Conservation (phyloP, 371 early-diverging fungal genomes). For the Mortierella sp. region DNA sequence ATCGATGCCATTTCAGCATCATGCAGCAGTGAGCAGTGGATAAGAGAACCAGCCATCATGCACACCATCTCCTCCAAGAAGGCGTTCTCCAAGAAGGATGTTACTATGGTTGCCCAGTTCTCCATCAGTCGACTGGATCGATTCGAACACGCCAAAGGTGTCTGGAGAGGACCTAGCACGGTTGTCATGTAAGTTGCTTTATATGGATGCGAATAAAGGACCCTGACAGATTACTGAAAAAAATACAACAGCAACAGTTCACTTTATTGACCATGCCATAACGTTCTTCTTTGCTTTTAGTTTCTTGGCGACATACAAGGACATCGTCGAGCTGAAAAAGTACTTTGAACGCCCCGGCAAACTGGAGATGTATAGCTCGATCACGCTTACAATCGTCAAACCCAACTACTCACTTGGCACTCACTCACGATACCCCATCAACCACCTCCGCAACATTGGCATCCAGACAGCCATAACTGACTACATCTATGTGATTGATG, state of each 20-base stretch:
- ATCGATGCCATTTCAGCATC: constrained; percentile 33
- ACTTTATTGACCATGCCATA: background rate
- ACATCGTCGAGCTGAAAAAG: constrained; percentile 59
- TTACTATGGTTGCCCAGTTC: constrained; percentile 71
- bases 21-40: constrained; percentile 23
- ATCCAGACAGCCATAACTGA: constrained; percentile 63
- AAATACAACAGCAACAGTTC: background rate
- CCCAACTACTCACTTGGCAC: constrained; percentile 62
- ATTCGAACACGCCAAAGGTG: constrained; percentile 64
- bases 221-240: background rate
- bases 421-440: constrained; percentile 72
- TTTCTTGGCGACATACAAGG: constrained; percentile 66
- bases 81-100: constrained; percentile 42
- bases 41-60: constrained; percentile 24
- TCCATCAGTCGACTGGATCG: constrained; percentile 69
- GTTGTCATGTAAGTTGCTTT: constrained; percentile 64
- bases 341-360: constrained; percentile 62
- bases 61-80: constrained; percentile 38
- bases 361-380: constrained; percentile 46
- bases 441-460: constrained; percentile 73
- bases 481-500: constrained; percentile 72
- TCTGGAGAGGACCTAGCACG: constrained; percentile 72
- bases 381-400: constrained; percentile 63
- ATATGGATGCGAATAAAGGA: background rate
- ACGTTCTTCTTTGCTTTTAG: constrained; percentile 37